Conservation (phyloP, 352 stramenopile genomes). For the Globisporangium middletonii region DNA sequence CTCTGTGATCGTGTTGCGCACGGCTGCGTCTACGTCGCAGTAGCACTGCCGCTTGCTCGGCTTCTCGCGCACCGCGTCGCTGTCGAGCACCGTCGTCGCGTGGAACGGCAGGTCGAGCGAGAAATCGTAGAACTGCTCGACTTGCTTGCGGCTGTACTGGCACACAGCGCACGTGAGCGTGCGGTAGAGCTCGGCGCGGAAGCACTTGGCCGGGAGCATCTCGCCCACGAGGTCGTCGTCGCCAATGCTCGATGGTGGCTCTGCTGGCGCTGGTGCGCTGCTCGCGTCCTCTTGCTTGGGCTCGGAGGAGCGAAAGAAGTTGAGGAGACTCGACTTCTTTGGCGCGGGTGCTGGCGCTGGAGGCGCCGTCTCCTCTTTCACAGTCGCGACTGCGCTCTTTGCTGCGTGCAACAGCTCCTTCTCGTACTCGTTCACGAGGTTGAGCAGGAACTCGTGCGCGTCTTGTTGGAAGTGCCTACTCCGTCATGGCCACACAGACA, state of each 20-base stretch:
- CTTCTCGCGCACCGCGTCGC: slow-evolving; percentile 6
- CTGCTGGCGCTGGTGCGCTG: slow-evolving; percentile 4
- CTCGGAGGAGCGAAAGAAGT: slow-evolving; percentile 43
- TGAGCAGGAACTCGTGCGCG: slow-evolving; percentile 83
- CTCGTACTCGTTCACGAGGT: slow-evolving; percentile 80
- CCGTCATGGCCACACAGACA: neutral
- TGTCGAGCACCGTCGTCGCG: neutral
- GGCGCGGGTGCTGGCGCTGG: slow-evolving; percentile 16
- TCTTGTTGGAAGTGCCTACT: slow-evolving; percentile 80
- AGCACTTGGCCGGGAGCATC: slow-evolving; percentile 68
- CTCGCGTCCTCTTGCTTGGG: slow-evolving; percentile 14
- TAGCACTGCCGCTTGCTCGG: slow-evolving; percentile 43
- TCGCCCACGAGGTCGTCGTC: slow-evolving; percentile 41
- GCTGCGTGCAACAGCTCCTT: slow-evolving; percentile 65
- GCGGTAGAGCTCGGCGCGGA: slow-evolving; percentile 68
- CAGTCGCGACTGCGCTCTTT: slow-evolving; percentile 14
- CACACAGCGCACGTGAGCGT: slow-evolving; percentile 76
- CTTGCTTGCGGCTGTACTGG: slow-evolving; percentile 68
- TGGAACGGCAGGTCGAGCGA: slow-evolving; percentile 72
- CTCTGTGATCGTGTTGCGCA: slow-evolving; percentile 25
- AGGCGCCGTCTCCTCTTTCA: slow-evolving; percentile 6
- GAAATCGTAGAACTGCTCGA: slow-evolving; percentile 85
- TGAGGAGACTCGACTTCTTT: slow-evolving; percentile 49
- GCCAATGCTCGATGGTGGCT: slow-evolving; percentile 14
- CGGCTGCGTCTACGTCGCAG: slow-evolving; percentile 38